Evolutionary conservation across 768 basidiomycete genomes (phyloP).

Genomic region (Naganishia kalamii): DNA sequence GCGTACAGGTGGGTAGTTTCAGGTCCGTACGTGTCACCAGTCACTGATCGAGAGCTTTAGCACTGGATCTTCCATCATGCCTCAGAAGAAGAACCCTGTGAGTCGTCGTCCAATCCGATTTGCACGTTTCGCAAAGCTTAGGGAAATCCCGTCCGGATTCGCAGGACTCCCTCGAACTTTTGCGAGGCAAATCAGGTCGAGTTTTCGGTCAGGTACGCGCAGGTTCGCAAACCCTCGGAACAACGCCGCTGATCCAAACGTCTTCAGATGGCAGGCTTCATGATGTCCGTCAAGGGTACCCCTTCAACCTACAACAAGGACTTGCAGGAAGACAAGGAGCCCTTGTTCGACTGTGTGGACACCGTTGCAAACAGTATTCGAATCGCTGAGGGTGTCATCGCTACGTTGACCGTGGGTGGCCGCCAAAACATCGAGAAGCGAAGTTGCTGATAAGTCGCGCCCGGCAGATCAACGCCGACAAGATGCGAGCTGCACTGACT

Average conservation of each 20-base stretch:
- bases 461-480: conserved; percentile 71
- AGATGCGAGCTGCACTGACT: conserved; percentile 83
- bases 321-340: conserved; percentile 97
- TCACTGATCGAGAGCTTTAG: conserved; percentile 48
- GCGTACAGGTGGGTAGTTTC: conserved; percentile 71
- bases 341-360: conserved; percentile 87
- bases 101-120: background rate
- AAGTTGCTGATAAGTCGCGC: background rate
- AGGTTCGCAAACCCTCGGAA: background rate
- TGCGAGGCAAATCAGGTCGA: conserved; percentile 91
- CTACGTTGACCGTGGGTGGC: conserved; percentile 73
- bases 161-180: conserved; percentile 78
- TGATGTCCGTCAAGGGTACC: conserved; percentile 94
- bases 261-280: conserved; percentile 85
- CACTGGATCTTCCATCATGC: conserved; percentile 99
- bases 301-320: conserved; percentile 99
- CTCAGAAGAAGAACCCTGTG: conserved; percentile 91
- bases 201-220: conserved; percentile 76
- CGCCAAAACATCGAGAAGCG: background rate
- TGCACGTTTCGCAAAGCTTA: background rate
- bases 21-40: background rate
- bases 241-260: background rate
- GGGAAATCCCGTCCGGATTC: no score
- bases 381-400: conserved; percentile 90
- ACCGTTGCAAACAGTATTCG: conserved; percentile 78